These are phyloP conservation scores for Phytophthora macrochlamydospora DNA, from an alignment of 352 stramenopile genomes.

Conservation along the genomic window DNA sequence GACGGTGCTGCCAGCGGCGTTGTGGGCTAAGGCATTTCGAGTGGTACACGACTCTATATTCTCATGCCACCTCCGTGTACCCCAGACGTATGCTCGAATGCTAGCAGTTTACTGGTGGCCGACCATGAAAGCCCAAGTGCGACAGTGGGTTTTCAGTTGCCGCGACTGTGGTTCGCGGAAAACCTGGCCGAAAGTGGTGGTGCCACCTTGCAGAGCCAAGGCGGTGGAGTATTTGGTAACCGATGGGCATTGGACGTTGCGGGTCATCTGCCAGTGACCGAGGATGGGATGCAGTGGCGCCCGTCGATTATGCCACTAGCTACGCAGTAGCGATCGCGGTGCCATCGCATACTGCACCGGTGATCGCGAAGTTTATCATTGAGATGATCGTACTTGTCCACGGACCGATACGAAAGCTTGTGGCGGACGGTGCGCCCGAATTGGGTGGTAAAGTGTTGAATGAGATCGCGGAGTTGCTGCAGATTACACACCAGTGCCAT, in stretches of 20 bases:
- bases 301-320: conserved; percentile 15
- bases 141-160: conserved; percentile 13
- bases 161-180: conserved; percentile 24
- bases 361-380: conserved; percentile 13
- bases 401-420: conserved; percentile 16
- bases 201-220: conserved; percentile 15
- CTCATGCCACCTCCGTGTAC: conserved; percentile 3
- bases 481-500: conserved; percentile 20
- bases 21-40: conserved; percentile 1
- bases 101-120: conserved; percentile 5
- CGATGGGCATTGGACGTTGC: conserved; percentile 19
- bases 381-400: conserved; percentile 6
- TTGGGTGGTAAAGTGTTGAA: neutral
- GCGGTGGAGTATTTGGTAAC: conserved; percentile 7
- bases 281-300: conserved; percentile 5
- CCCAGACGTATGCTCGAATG: conserved; percentile 1
- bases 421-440: conserved; percentile 23
- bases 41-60: conserved; percentile 5
- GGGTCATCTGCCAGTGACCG: neutral
- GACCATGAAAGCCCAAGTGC: neutral
- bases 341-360: neutral
- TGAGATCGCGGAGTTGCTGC: conserved; percentile 9
- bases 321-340: conserved; percentile 11
- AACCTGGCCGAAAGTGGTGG: conserved; percentile 1
- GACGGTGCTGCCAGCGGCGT: neutral